These are phyloP conservation scores for Diacronema lutheri DNA, from an alignment of 78 protist genomes.

Conservation along the genomic window DNA sequence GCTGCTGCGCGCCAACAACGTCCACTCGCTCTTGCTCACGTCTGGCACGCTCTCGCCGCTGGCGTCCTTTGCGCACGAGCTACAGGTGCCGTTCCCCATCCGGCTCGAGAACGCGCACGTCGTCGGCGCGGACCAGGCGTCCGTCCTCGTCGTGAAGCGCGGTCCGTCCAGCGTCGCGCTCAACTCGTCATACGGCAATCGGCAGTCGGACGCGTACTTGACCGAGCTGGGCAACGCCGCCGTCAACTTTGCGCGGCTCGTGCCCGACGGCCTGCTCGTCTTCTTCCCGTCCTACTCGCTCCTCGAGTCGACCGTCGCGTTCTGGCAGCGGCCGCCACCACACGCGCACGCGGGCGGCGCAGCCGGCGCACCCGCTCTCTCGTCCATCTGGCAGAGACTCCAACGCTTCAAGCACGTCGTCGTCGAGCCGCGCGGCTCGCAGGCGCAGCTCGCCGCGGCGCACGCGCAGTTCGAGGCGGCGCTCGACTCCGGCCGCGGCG, in stretches of 20 bases:
- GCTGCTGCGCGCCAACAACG: not conserved
- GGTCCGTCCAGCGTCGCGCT: conserved; percentile 46
- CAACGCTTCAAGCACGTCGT: conserved; percentile 21
- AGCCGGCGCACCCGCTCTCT: not conserved
- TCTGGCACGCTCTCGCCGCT: conserved; percentile 96
- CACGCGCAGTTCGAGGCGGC: conserved; percentile 34
- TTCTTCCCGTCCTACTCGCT: conserved; percentile 91
- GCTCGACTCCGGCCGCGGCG: conserved; percentile 54
- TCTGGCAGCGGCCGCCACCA: not conserved
- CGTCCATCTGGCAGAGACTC: not conserved
- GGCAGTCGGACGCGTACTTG: conserved; percentile 47
- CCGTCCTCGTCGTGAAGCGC: conserved; percentile 35
- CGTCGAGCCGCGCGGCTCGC: conserved; percentile 66
- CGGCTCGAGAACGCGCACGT: conserved; percentile 77
- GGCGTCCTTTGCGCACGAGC: conserved; percentile 49
- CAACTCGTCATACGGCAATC: conserved; percentile 45
- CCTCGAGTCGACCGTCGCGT: not conserved
- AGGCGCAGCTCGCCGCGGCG: conserved; percentile 23
- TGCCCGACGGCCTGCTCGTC: conserved; percentile 94
- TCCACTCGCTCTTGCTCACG: conserved; percentile 75
- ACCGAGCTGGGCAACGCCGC: conserved; percentile 75
- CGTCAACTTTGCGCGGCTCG: conserved; percentile 58
- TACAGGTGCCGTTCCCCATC: conserved; percentile 35
- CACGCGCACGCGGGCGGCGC: not conserved
- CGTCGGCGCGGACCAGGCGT: conserved; percentile 45